A percentile compares a stretch with the other conserved stretches of the same genome.
phyloP scores from a whole-genome alignment of 1,139 yeast genomes.

The Blastobotrys petasosporus region DNA sequence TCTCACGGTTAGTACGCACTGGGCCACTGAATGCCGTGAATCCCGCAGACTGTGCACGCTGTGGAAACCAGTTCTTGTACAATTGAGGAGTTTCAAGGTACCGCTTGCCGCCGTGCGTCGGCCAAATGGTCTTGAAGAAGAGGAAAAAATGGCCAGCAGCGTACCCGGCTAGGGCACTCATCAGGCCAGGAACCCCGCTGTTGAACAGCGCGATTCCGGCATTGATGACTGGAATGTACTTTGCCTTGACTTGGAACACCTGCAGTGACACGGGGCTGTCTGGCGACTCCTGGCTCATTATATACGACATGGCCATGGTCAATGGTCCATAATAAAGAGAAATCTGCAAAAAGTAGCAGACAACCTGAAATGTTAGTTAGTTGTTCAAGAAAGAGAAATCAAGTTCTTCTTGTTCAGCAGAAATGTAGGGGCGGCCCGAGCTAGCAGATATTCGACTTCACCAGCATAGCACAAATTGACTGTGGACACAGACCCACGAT shows the following conservation, averaged over 20 bases:
- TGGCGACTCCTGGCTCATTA: constrained; percentile 36
- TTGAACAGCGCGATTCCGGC: constrained; percentile 26
- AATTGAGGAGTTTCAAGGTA: constrained; percentile 25
- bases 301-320: constrained; percentile 31
- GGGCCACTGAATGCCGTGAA: background rate
- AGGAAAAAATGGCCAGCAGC: constrained; percentile 33
- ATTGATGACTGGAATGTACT: constrained; percentile 32
- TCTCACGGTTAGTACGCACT: constrained; percentile 11
- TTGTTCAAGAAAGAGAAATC: background rate
- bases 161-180: constrained; percentile 31
- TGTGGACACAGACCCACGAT: constrained; percentile 24
- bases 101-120: constrained; percentile 22
- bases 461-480: background rate
- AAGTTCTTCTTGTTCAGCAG: background rate
- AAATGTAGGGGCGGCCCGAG: constrained; percentile 8
- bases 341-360: background rate
- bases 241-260: constrained; percentile 31
- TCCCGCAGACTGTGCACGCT: constrained; percentile 9
- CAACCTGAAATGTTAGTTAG: constrained; percentile 1
- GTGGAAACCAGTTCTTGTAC: constrained; percentile 20
- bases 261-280: constrained; percentile 26
- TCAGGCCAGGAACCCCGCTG: constrained; percentile 27
- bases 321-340: background rate
- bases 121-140: constrained; percentile 26
- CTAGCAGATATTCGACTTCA: constrained; percentile 1